Conservation (phyloP, 352 stramenopile genomes). For the Blastocystis sp. region DNA sequence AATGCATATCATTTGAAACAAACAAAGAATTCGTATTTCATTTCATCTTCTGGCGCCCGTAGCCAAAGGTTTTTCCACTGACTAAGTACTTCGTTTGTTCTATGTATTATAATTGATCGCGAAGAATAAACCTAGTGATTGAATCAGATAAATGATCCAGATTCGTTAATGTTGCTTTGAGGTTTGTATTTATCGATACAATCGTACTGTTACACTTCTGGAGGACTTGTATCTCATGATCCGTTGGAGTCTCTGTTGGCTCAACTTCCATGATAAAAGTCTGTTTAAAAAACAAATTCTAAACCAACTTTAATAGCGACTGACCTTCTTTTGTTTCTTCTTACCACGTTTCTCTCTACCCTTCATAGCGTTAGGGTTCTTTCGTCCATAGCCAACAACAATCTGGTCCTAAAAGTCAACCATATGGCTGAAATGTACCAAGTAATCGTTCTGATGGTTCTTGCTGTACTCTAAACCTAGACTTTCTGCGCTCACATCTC, state of each 20-base stretch:
- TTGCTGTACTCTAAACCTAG: conserved; percentile 20
- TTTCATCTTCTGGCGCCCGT: neutral
- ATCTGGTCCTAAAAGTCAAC: conserved; percentile 13
- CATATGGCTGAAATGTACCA: neutral
- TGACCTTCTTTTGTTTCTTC: conserved; percentile 58
- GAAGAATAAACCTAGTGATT: neutral
- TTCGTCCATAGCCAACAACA: conserved; percentile 54
- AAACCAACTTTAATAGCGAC: conserved; percentile 26
- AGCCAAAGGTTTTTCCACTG: conserved; percentile 23
- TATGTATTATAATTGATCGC: neutral
- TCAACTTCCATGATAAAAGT: conserved; percentile 9
- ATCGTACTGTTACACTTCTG: conserved; percentile 7
- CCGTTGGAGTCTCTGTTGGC: neutral
- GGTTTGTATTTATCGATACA: neutral
- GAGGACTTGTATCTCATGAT: neutral
- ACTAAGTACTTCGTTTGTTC: neutral
- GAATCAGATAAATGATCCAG: conserved; percentile 20
- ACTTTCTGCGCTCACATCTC: conserved; percentile 43
- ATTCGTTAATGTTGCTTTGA: neutral
- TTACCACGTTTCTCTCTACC: conserved; percentile 43
- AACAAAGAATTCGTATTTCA: no score
- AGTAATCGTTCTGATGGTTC: neutral
- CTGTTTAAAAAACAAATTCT: neutral
- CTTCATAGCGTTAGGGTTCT: conserved; percentile 62
- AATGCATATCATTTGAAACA: no score